Conservation (phyloP, 2,329 filamentous ascomycete species). For the Colletotrichum sp. region DNA sequence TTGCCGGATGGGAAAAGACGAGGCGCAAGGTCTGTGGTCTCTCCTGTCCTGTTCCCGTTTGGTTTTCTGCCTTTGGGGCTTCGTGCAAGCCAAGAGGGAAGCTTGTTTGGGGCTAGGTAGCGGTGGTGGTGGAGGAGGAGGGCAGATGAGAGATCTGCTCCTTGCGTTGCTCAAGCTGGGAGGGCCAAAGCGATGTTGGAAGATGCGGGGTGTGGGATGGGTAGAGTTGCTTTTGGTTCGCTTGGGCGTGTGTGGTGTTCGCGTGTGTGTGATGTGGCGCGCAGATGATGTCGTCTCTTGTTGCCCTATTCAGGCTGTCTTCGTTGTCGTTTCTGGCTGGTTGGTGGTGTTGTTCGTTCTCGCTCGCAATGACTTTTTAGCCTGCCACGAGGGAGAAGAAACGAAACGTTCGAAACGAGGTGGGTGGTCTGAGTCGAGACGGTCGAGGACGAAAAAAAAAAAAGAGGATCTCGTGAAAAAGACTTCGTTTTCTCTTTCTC, state of each 20-base stretch:
- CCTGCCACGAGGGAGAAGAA: neutral
- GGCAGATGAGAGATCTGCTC: neutral
- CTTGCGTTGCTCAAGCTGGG: neutral
- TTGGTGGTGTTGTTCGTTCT: neutral
- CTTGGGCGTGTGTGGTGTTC: neutral
- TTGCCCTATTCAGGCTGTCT: neutral
- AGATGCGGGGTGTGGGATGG: neutral
- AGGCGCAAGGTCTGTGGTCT: neutral
- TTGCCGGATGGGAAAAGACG: neutral
- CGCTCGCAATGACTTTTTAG: neutral
- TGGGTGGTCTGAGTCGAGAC: neutral
- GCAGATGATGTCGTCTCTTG: neutral
- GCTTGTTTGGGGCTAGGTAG: neutral
- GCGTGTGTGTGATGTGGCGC: neutral
- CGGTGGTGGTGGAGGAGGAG: neutral
- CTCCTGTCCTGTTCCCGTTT: neutral
- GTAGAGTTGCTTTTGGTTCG: neutral
- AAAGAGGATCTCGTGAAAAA: neutral
- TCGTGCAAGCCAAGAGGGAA: neutral
- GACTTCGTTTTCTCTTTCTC: neutral
- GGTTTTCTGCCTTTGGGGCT: neutral
- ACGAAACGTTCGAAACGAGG: neutral
- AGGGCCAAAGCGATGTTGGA: neutral
- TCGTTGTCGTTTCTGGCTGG: neutral
- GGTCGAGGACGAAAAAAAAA: neutral